Conservation (phyloP, 495 filamentous ascomycete genomes). For the Podospora conica region DNA sequence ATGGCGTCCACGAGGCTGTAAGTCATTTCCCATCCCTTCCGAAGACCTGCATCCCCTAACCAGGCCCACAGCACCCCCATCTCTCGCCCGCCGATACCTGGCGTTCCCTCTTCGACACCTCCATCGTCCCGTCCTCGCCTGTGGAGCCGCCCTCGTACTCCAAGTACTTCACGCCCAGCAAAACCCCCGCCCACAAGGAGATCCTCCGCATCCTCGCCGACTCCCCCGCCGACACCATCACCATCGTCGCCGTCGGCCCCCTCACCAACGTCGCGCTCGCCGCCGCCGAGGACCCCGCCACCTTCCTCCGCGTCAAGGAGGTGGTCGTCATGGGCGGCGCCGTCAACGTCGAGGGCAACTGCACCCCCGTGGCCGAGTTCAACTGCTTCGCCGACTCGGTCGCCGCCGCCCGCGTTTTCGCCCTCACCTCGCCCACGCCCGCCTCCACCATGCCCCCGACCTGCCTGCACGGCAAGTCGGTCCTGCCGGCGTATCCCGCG, state of each 20-base stretch:
- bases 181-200: constrained; percentile 65
- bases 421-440: constrained; percentile 77
- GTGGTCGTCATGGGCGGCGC: constrained; percentile 96
- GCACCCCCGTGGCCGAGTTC: constrained; percentile 75
- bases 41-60: constrained; percentile 5
- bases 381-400: constrained; percentile 77
- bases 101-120: constrained; percentile 67
- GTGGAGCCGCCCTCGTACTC: constrained; percentile 39
- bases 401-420: constrained; percentile 82
- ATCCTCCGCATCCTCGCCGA: constrained; percentile 76
- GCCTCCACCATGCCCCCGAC: constrained; percentile 59
- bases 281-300: constrained; percentile 73
- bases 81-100: constrained; percentile 76
- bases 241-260: constrained; percentile 82
- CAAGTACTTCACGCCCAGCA: constrained; percentile 64
- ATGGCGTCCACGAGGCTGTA: constrained; percentile 80
- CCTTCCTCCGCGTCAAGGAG: constrained; percentile 82
- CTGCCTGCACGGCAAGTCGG: constrained; percentile 25
- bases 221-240: constrained; percentile 76
- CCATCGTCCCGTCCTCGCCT: constrained; percentile 30
- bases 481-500: constrained; percentile 59
- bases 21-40: constrained; percentile 18
- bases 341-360: constrained; percentile 72
- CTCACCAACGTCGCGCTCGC: constrained; percentile 88
- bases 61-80: constrained; percentile 68